A percentile compares a stretch with the other conserved stretches of the same genome.
These are phyloP conservation scores for Globisporangium recalcitrans DNA, from an alignment of 352 stramenopile genomes.

Conservation along the genomic window DNA sequence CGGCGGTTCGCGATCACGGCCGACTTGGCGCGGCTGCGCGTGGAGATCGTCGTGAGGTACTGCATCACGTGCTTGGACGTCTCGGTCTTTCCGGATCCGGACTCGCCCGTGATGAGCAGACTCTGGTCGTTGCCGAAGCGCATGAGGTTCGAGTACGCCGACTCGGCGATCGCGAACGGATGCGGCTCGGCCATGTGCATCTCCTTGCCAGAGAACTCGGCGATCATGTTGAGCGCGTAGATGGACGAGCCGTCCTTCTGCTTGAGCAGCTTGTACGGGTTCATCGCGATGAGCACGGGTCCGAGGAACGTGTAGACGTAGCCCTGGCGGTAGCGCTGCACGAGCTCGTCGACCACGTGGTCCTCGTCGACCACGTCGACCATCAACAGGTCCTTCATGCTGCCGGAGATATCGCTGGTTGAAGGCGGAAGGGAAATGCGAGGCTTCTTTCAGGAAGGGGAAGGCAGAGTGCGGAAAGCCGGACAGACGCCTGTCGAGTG, in stretches of 20 bases:
- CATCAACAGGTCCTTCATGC: slow-evolving; percentile 73
- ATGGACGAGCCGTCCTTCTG: slow-evolving; percentile 64
- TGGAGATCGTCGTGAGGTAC: slow-evolving; percentile 88
- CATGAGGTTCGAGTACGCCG: slow-evolving; percentile 88
- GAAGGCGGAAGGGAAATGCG: neutral
- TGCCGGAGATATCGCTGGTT: no score
- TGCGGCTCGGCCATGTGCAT: slow-evolving; percentile 79
- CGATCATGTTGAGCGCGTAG: slow-evolving; percentile 74
- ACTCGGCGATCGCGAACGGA: slow-evolving; percentile 82
- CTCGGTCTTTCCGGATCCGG: slow-evolving; percentile 91
- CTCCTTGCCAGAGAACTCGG: slow-evolving; percentile 76
- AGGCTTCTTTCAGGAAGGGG: neutral
- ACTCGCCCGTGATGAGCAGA: slow-evolving; percentile 83
- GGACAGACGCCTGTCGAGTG: neutral
- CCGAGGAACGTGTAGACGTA: slow-evolving; percentile 92
- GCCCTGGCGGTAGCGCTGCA: slow-evolving; percentile 70
- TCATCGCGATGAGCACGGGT: slow-evolving; percentile 86
- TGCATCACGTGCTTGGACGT: slow-evolving; percentile 96
- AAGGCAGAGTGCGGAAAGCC: neutral
- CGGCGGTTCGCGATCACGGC: slow-evolving; percentile 69
- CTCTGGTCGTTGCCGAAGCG: slow-evolving; percentile 80
- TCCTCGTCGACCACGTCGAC: slow-evolving; percentile 70
- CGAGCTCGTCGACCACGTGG: slow-evolving; percentile 72
- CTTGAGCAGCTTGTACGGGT: slow-evolving; percentile 85
- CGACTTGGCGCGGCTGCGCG: slow-evolving; percentile 56